Conservation (phyloP, 2,329 filamentous ascomycete species). For the Colletotrichum costaricense region DNA sequence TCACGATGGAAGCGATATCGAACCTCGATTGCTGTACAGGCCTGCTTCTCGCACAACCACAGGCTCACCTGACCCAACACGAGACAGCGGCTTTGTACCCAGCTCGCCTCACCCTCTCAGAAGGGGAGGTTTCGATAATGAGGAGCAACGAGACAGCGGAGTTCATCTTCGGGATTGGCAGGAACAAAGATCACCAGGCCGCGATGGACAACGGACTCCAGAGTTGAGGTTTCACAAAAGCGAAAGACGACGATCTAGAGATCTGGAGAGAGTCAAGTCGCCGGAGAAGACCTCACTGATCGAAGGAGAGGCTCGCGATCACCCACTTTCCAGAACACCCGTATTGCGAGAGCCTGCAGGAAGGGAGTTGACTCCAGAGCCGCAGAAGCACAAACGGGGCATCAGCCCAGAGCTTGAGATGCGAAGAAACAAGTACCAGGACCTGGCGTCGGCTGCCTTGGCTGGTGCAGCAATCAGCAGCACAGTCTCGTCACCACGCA, state of each 20-base stretch:
- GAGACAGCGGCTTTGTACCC: slow-evolving; percentile 62
- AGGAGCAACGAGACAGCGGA: slow-evolving; percentile 64
- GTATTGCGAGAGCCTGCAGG: slow-evolving; percentile 52
- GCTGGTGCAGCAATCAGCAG: slow-evolving; percentile 27
- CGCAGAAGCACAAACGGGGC: slow-evolving; percentile 51
- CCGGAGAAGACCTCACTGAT: slow-evolving; percentile 40
- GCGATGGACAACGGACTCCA: slow-evolving; percentile 38
- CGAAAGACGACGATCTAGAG: slow-evolving; percentile 38
- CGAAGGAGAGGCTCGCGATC: slow-evolving; percentile 36
- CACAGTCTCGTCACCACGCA: slow-evolving; percentile 23
- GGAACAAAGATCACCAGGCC: slow-evolving; percentile 42
- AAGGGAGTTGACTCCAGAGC: slow-evolving; percentile 51
- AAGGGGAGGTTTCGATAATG: slow-evolving; percentile 47
- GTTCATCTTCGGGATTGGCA: slow-evolving; percentile 63
- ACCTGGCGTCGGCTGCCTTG: slow-evolving; percentile 46
- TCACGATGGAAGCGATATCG: slow-evolving; percentile 56
- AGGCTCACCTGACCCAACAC: slow-evolving; percentile 51
- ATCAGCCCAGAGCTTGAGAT: slow-evolving; percentile 35
- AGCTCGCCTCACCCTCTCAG: slow-evolving; percentile 56
- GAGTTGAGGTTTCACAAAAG: slow-evolving; percentile 23
- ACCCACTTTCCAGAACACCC: slow-evolving; percentile 51
- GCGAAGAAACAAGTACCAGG: slow-evolving; percentile 42
- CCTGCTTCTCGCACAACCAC: slow-evolving; percentile 34
- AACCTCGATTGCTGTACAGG: slow-evolving; percentile 32
- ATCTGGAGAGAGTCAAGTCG: slow-evolving; percentile 26